Percentiles rank a stretch among this genome's conserved stretches.
Conservation (phyloP, 1,284 basidiomycete genomes). For the Xerocomus nothofagi region DNA sequence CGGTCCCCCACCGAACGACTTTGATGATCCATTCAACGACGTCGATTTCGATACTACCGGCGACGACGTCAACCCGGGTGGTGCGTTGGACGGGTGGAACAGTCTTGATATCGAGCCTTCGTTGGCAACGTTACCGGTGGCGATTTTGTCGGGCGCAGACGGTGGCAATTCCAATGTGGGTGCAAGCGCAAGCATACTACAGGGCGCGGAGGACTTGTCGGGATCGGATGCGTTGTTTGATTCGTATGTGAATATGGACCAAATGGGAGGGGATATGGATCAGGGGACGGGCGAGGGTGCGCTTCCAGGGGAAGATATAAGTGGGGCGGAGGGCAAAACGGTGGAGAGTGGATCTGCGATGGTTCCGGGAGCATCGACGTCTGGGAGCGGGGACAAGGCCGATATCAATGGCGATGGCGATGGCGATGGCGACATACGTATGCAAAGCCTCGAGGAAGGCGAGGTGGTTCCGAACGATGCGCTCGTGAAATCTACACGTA, state of each 20-base stretch:
- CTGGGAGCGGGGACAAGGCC: not conserved
- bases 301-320: not conserved
- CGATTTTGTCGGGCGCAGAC: not conserved
- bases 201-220: constrained; percentile 5
- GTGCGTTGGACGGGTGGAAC: constrained; percentile 6
- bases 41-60: constrained; percentile 15
- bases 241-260: constrained; percentile 32
- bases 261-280: constrained; percentile 8
- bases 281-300: not conserved
- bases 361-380: not conserved
- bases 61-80: not conserved
- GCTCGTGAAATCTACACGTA: not conserved
- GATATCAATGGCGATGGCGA: not conserved
- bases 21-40: constrained; percentile 22
- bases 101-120: constrained; percentile 8
- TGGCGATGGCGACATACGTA: constrained; percentile 2
- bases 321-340: not conserved
- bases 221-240: constrained; percentile 22
- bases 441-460: constrained; percentile 21
- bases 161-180: not conserved
- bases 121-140: not conserved
- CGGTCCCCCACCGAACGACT: constrained; percentile 13
- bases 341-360: not conserved
- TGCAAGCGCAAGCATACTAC: not conserved
- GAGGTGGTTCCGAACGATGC: constrained; percentile 17